These are phyloP conservation scores for Penicillium turbatum DNA, from an alignment of 495 filamentous ascomycete genomes.

Conservation along the genomic window DNA sequence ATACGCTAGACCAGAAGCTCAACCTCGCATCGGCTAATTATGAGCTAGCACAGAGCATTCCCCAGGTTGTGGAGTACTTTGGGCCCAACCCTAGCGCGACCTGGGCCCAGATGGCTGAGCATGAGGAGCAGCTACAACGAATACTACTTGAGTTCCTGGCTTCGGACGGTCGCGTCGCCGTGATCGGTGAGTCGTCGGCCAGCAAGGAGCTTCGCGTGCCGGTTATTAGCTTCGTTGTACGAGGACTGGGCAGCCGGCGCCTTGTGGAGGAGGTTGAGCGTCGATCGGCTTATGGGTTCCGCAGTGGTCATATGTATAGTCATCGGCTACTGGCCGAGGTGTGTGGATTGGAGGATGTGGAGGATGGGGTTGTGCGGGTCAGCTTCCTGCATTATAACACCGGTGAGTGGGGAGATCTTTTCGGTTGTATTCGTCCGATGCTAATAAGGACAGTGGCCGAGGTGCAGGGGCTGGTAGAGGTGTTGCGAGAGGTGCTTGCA, in stretches of 20 bases:
- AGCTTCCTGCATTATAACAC: slow-evolving; percentile 76
- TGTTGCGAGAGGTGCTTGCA: slow-evolving; percentile 40
- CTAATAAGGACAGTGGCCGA: slow-evolving; percentile 48
- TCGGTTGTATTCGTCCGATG: slow-evolving; percentile 4
- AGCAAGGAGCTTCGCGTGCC: slow-evolving; percentile 50
- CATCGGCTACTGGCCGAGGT: slow-evolving; percentile 57
- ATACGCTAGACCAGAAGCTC: slow-evolving; percentile 57
- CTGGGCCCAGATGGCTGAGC: slow-evolving; percentile 50
- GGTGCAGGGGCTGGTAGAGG: slow-evolving; percentile 46
- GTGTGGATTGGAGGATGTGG: slow-evolving; percentile 45
- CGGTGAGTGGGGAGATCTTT: slow-evolving; percentile 39
- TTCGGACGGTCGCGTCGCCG: slow-evolving; percentile 40
- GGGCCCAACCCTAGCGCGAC: slow-evolving; percentile 27
- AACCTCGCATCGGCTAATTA: slow-evolving; percentile 63
- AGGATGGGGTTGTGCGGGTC: slow-evolving; percentile 64
- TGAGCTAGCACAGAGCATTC: slow-evolving; percentile 59
- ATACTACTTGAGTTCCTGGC: slow-evolving; percentile 55
- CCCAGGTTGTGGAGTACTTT: slow-evolving; percentile 54
- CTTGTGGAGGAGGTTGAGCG: slow-evolving; percentile 61
- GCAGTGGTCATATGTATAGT: slow-evolving; percentile 68
- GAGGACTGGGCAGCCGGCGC: slow-evolving; percentile 50
- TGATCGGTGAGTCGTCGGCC: slow-evolving; percentile 52
- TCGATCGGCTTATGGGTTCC: slow-evolving; percentile 51
- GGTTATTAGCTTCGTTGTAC: slow-evolving; percentile 62
- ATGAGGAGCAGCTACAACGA: slow-evolving; percentile 57